phyloP scores from a whole-genome alignment of 257 asterid species.

The Hygrophila difformis region DNA sequence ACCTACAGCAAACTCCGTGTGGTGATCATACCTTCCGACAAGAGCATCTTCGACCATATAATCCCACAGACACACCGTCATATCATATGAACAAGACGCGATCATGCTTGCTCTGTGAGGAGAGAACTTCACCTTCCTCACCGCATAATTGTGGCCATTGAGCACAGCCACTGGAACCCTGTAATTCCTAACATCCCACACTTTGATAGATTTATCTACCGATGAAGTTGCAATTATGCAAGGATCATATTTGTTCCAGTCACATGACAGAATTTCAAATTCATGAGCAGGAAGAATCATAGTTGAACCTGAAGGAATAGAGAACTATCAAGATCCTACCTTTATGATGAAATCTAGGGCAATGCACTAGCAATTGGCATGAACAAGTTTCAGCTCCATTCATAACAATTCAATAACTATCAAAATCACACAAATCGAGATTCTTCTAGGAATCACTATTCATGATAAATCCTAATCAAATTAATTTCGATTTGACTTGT shows the following conservation, averaged over 20 bases:
- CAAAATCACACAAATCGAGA: too few relatives aligned
- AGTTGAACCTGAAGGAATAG: slow-evolving; percentile 59
- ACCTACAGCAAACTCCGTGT: slow-evolving; percentile 89
- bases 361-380: slow-evolving; percentile 8
- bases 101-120: slow-evolving; percentile 73
- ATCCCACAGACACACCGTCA: slow-evolving; percentile 95
- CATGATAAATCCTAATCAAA: too few relatives aligned
- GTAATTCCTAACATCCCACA: slow-evolving; percentile 89
- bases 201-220: slow-evolving; percentile 82
- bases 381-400: background rate
- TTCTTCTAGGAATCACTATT: too few relatives aligned
- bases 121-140: slow-evolving; percentile 90
- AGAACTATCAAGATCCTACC: background rate
- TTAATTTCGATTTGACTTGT: too few relatives aligned
- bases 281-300: slow-evolving; percentile 96
- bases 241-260: slow-evolving; percentile 94
- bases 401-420: too few relatives aligned
- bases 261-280: slow-evolving; percentile 86
- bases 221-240: slow-evolving; percentile 92
- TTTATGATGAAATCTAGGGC: background rate
- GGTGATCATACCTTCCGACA: slow-evolving; percentile 85
- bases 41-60: slow-evolving; percentile 93
- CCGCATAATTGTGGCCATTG: slow-evolving; percentile 88
- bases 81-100: slow-evolving; percentile 87
- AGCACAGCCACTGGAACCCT: slow-evolving; percentile 86